A percentile compares a stretch with the other conserved stretches of the same genome.
Conservation (phyloP, 2,329 filamentous ascomycete genomes). For the Beauveria pseudobassiana region DNA sequence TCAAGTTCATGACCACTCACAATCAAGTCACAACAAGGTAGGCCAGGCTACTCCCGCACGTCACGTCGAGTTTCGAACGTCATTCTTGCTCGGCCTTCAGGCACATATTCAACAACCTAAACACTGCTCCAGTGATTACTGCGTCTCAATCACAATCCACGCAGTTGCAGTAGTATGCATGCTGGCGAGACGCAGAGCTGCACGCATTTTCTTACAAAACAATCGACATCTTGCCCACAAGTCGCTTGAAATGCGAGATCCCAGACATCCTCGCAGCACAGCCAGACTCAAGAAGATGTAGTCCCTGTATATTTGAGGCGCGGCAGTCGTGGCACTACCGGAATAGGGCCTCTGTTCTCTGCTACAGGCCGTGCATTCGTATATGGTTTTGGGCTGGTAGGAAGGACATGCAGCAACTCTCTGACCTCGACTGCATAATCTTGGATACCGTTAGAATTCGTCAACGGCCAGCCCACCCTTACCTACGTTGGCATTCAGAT, state of each 20-base stretch:
- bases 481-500: neutral
- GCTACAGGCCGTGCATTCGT: neutral
- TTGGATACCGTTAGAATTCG: neutral
- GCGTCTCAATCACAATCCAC: neutral
- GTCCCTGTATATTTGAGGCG: neutral
- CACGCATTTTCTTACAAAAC: neutral
- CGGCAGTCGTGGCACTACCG: neutral
- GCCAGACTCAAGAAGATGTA: neutral
- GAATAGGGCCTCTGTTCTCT: neutral
- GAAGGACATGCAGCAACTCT: neutral
- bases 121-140: neutral
- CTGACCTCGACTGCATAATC: neutral
- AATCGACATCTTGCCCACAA: neutral
- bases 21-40: no score
- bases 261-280: constrained; percentile 7
- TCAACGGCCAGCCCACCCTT: neutral
- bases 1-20: no score
- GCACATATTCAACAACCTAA: neutral
- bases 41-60: neutral
- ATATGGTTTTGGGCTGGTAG: neutral
- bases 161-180: neutral
- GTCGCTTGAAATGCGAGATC: neutral
- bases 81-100: neutral
- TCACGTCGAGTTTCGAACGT: neutral
- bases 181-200: neutral